Percentiles rank a stretch among this genome's conserved stretches.
Evolutionary conservation across 345 rosid genomes (phyloP).

Genomic region (Adansonia digitata): DNA sequence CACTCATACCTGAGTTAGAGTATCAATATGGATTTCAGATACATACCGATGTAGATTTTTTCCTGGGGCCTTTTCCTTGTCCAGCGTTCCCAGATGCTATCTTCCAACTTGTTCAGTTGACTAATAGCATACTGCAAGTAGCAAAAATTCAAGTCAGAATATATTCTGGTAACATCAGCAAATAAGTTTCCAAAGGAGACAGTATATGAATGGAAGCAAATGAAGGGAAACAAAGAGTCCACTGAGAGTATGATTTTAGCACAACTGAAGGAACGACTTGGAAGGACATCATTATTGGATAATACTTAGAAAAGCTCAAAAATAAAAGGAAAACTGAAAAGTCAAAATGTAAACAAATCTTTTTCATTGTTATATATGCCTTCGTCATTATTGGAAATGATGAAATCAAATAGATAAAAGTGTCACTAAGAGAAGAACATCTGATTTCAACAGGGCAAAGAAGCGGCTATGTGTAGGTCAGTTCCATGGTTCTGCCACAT

Average conservation of each 20-base stretch:
- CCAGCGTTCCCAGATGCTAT: conserved; percentile 89
- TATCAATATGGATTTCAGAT: conserved; percentile 16
- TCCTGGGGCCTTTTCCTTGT: conserved; percentile 56
- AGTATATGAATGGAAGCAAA: background rate
- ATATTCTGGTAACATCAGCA: background rate
- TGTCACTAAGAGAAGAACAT: background rate
- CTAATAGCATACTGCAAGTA: conserved; percentile 79
- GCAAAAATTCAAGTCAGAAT: conserved; percentile 18
- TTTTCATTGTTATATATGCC: background rate
- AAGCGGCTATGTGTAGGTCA: background rate
- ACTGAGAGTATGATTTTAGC: background rate
- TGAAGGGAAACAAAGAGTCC: background rate
- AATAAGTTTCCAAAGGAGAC: conserved; percentile 6
- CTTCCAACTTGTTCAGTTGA: conserved; percentile 90
- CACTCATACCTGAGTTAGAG: too few relatives aligned
- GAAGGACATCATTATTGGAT: background rate
- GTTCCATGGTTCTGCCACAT: background rate
- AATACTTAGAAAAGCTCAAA: background rate
- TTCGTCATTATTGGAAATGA: background rate
- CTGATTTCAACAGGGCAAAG: background rate
- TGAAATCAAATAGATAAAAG: background rate
- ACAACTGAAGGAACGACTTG: conserved; percentile 4
- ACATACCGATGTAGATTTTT: conserved; percentile 56
- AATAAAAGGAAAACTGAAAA: background rate
- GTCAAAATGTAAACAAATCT: background rate